Evolutionary conservation across 805 yeast species (phyloP).

Genomic region (Wickerhamiella sergipiensis): DNA sequence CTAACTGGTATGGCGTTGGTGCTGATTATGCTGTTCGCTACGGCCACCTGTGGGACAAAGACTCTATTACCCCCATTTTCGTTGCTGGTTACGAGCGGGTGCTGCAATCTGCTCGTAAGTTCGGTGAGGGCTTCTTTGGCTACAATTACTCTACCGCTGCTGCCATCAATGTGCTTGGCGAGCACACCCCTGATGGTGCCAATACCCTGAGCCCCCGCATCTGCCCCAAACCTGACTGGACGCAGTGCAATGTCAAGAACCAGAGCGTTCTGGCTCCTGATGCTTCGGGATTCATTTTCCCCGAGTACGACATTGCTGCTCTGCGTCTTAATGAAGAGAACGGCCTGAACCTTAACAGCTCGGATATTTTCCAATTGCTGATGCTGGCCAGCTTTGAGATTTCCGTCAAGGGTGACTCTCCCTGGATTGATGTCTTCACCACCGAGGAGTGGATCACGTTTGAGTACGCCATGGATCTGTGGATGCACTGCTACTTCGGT

Average conservation of each 20-base stretch:
- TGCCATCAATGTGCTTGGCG: slow-evolving; percentile 33
- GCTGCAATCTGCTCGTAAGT: slow-evolving; percentile 38
- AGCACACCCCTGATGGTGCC: slow-evolving; percentile 32
- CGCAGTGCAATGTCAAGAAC: slow-evolving; percentile 15
- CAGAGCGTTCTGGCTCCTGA: slow-evolving; percentile 16
- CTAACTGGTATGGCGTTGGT: slow-evolving; percentile 32
- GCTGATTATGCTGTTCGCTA: slow-evolving; percentile 32
- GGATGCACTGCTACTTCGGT: slow-evolving; percentile 34
- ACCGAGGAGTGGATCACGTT: slow-evolving; percentile 34
- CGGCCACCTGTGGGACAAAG: slow-evolving; percentile 27
- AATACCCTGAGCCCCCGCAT: slow-evolving; percentile 34
- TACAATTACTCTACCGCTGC: slow-evolving; percentile 27
- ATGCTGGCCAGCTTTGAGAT: slow-evolving; percentile 38
- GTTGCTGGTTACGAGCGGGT: slow-evolving; percentile 17
- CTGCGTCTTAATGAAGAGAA: slow-evolving; percentile 22
- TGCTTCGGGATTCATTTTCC: slow-evolving; percentile 6
- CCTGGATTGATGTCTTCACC: slow-evolving; percentile 32
- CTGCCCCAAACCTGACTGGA: slow-evolving; percentile 28
- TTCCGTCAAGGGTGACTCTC: slow-evolving; percentile 34
- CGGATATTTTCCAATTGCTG: slow-evolving; percentile 31
- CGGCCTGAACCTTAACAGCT: slow-evolving; percentile 27
- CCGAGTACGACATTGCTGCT: slow-evolving; percentile 20
- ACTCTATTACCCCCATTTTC: slow-evolving; percentile 29
- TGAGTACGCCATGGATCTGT: slow-evolving; percentile 31
- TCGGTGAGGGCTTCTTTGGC: slow-evolving; percentile 46